A percentile compares a stretch with the other conserved stretches of the same genome.
phyloP scores from a whole-genome alignment of 75 land plant species.

The Cryptomeria japonica region DNA sequence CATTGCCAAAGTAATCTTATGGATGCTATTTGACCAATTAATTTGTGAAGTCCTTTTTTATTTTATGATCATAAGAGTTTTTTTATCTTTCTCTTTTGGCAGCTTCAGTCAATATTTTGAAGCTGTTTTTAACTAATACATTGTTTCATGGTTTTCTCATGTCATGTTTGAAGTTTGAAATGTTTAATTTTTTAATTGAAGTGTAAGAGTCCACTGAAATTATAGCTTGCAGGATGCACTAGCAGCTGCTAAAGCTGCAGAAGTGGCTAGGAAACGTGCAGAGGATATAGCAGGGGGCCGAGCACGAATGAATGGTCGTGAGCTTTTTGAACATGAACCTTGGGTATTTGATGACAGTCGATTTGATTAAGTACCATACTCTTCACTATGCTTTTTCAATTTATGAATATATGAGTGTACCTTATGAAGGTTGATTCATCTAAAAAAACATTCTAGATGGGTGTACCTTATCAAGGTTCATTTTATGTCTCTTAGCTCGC shows the following conservation, averaged over 20 bases:
- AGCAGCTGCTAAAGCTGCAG: constrained; percentile 62
- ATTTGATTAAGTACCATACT: constrained; percentile 3
- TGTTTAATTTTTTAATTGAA: background rate
- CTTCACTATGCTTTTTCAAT: background rate
- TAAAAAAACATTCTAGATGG: background rate
- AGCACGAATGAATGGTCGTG: constrained; percentile 84
- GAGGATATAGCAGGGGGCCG: constrained; percentile 80
- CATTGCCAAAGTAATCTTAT: background rate
- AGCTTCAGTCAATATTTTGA: background rate
- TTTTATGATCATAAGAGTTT: background rate
- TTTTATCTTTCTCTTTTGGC: background rate
- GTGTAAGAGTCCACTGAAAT: background rate
- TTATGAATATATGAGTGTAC: background rate
- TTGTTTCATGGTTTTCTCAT: background rate
- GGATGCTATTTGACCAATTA: background rate
- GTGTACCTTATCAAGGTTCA: too few relatives aligned
- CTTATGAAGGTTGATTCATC: background rate
- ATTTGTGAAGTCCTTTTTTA: background rate
- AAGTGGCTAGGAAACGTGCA: constrained; percentile 72
- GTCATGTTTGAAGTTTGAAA: background rate
- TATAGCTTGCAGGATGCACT: constrained; percentile 63
- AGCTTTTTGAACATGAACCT: constrained; percentile 84
- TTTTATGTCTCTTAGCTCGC: too few relatives aligned
- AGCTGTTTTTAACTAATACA: background rate
- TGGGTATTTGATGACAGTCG: constrained; percentile 88